Evolutionary conservation across 164 flowering plant species (phyloP), one percentile per base, ranked within the genome.

Genomic region (Pachysandra terminalis): DNA sequence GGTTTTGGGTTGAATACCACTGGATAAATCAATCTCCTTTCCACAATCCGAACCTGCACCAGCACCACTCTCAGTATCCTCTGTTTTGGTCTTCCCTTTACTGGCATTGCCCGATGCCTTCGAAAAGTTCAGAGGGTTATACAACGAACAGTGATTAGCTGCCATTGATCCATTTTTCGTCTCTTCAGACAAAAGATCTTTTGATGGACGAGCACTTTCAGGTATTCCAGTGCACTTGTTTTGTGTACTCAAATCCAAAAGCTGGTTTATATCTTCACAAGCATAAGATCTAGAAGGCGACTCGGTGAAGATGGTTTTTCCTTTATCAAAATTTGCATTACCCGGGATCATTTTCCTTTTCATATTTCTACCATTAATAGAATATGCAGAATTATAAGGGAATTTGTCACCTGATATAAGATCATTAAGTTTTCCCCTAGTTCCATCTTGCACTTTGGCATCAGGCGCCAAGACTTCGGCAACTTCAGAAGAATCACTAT

Each of bases 21-120:
- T 5, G 57, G 59, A 64, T 2, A 63, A 40, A 67, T 68, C 63
- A 57, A 60, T 52, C 16, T 63, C 76, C 63, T 78, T 78, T 35
- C 73, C 76, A 66, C 9, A 14, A 71, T 49, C 68, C 56, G 24
- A 9, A 71, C 45, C 51, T 37, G 61, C 68, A 72, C 40, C 69
- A 71, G 62, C 56, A 79, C 49, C 56, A 22, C 49, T 56, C 26
- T 19, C 24, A 19, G 60, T 19, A 51, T 21, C 56, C 25, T 40
- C 70, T 17, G 65, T 19, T 60, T 69, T 78, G 22, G 66, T 76
- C 61, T 74, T 80, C 52, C 79, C 74, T 62, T 79, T 78, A 21
- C 12, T 45, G 54, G 49, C 51, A 40, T 41, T 58, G 45, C 59
- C 56, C 24, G 78, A 55, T 25, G 54, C 55, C 17, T 37, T 63